phyloP scores from a whole-genome alignment of 108 stramenopile species.

The Fragilaria crotonensis region DNA sequence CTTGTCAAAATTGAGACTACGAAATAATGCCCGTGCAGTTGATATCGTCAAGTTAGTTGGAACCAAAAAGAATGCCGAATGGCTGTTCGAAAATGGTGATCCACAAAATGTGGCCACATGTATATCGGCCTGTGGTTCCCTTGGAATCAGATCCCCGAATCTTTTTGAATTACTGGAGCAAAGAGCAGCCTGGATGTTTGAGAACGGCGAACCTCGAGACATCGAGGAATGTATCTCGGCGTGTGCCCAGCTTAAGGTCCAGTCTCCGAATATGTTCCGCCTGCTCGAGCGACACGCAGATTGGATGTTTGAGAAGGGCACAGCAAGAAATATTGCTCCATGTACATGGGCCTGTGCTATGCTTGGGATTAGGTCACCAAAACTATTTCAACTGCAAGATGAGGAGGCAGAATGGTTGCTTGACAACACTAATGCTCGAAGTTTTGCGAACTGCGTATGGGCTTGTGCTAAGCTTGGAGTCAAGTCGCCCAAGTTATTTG shows the following conservation, averaged over 20 bases:
- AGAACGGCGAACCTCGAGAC: slow-evolving; percentile 10
- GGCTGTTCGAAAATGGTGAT: background rate
- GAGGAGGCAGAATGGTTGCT: background rate
- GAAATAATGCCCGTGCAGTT: no score
- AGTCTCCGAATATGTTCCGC: slow-evolving; percentile 12
- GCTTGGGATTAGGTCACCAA: slow-evolving; percentile 5
- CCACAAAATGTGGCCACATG: slow-evolving; percentile 12
- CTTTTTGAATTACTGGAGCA: slow-evolving; percentile 10
- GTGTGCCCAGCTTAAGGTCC: slow-evolving; percentile 9
- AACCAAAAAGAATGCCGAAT: slow-evolving; percentile 1
- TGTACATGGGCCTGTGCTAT: slow-evolving; percentile 16
- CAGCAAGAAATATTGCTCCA: background rate
- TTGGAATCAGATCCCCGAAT: slow-evolving; percentile 1
- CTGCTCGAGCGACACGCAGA: slow-evolving; percentile 5
- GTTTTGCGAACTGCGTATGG: background rate
- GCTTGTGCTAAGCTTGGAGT: background rate
- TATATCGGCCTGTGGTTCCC: slow-evolving; percentile 13
- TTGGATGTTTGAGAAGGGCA: slow-evolving; percentile 6
- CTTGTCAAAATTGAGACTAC: no score
- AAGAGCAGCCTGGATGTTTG: slow-evolving; percentile 3
- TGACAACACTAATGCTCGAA: background rate
- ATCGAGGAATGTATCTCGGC: slow-evolving; percentile 16
- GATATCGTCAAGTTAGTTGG: no score
- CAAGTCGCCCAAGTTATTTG: background rate
- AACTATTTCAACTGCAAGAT: slow-evolving; percentile 5